These are phyloP conservation scores for Monilinia fructicola DNA, from an alignment of 2,329 filamentous ascomycete genomes.

Conservation along the genomic window DNA sequence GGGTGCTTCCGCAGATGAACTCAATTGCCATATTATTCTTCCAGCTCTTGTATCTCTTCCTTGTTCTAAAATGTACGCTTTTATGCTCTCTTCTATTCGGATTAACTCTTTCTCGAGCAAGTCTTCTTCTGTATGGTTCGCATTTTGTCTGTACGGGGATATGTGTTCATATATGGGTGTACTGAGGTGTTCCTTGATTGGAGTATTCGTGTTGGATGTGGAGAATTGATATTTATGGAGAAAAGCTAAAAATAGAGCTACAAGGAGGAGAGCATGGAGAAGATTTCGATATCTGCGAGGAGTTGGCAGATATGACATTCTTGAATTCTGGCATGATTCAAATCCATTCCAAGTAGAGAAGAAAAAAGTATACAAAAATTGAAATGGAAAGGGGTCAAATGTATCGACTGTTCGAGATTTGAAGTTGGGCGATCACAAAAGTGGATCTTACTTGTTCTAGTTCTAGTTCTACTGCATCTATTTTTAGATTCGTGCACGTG, in stretches of 20 bases:
- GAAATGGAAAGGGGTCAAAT: slow-evolving; percentile 3
- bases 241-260: not conserved
- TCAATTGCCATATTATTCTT: slow-evolving; percentile 32
- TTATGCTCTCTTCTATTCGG: slow-evolving; percentile 24
- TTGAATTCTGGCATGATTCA: slow-evolving; percentile 22
- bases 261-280: not conserved
- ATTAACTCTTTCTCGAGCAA: slow-evolving; percentile 28
- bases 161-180: slow-evolving; percentile 29
- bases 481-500: slow-evolving; percentile 10
- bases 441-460: not conserved
- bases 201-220: not conserved
- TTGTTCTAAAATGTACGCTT: slow-evolving; percentile 10
- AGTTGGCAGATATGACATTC: slow-evolving; percentile 12
- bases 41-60: slow-evolving; percentile 23
- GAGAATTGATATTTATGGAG: not conserved
- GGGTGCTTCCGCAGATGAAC: slow-evolving; percentile 17
- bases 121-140: slow-evolving; percentile 27
- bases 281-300: slow-evolving; percentile 15
- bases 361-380: not conserved
- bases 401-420: slow-evolving; percentile 13
- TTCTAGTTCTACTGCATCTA: not conserved
- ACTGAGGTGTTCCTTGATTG: slow-evolving; percentile 2
- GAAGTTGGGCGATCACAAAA: not conserved
- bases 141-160: slow-evolving; percentile 29
- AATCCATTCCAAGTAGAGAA: not conserved